Percentiles rank a stretch among this genome's conserved stretches.
Conservation (phyloP, 2,329 filamentous ascomycete genomes). For the Aspergillus felis region DNA sequence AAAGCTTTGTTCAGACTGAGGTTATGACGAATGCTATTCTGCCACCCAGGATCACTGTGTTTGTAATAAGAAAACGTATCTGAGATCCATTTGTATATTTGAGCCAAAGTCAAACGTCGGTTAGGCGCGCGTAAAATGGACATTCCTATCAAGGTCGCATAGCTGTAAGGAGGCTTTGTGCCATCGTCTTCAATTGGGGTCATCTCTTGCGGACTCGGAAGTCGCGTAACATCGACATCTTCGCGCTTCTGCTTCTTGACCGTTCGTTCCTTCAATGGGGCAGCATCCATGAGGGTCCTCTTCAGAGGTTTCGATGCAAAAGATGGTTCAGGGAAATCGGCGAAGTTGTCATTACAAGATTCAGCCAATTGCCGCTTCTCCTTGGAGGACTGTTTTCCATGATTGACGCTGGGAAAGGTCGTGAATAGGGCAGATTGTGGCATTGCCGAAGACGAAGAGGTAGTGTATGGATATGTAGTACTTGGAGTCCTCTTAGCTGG, state of each 20-base stretch:
- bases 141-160: slow-evolving; percentile 94
- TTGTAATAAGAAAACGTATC: slow-evolving; percentile 88
- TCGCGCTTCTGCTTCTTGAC: slow-evolving; percentile 66
- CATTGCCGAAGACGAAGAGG: slow-evolving; percentile 27
- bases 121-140: slow-evolving; percentile 83
- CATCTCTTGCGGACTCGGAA: slow-evolving; percentile 76
- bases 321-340: slow-evolving; percentile 46
- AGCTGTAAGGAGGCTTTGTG: slow-evolving; percentile 84
- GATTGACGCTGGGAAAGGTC: slow-evolving; percentile 44
- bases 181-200: slow-evolving; percentile 80
- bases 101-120: slow-evolving; percentile 79
- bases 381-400: slow-evolving; percentile 42
- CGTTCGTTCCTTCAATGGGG: slow-evolving; percentile 66
- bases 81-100: slow-evolving; percentile 99
- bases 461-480: slow-evolving; percentile 21
- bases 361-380: slow-evolving; percentile 42
- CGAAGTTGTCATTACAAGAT: slow-evolving; percentile 42
- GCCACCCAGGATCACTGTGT: slow-evolving; percentile 83
- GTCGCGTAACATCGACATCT: slow-evolving; percentile 45
- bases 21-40: slow-evolving; percentile 98
- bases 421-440: slow-evolving; percentile 47
- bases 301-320: slow-evolving; percentile 47
- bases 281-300: slow-evolving; percentile 67
- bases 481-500: slow-evolving; percentile 44
- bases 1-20: slow-evolving; percentile 96